Conservation (phyloP, 441 rosid species). For the Gossypium trilobum region DNA sequence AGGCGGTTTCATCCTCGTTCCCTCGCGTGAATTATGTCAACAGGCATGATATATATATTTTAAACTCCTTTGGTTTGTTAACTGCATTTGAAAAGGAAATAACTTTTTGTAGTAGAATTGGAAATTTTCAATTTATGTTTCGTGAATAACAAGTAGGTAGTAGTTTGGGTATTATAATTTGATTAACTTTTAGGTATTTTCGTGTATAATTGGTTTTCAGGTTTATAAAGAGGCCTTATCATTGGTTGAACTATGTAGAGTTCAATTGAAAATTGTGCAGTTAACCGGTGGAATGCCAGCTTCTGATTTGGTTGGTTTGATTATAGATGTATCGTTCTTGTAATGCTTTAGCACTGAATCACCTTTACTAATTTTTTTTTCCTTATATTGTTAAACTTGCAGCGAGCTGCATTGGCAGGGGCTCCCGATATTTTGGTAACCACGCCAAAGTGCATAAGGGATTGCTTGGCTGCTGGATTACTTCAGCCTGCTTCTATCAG, state of each 20-base stretch:
- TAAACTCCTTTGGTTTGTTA: neutral
- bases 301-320: slow-evolving; percentile 61
- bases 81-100: slow-evolving; percentile 2
- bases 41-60: slow-evolving; percentile 34
- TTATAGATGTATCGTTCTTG: neutral
- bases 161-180: neutral
- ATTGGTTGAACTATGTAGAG: slow-evolving; percentile 66
- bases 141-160: neutral
- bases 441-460: slow-evolving; percentile 79
- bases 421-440: slow-evolving; percentile 67
- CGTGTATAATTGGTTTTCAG: slow-evolving; percentile 23
- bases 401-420: slow-evolving; percentile 70
- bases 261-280: slow-evolving; percentile 62
- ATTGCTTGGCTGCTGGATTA: slow-evolving; percentile 60
- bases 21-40: slow-evolving; percentile 70
- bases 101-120: neutral
- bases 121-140: neutral
- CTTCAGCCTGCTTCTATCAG: slow-evolving; percentile 46
- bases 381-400: slow-evolving; percentile 16
- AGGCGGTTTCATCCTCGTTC: slow-evolving; percentile 70
- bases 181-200: neutral
- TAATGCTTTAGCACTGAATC: neutral
- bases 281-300: slow-evolving; percentile 60
- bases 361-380: neutral
- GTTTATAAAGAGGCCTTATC: slow-evolving; percentile 54